phyloP scores from a whole-genome alignment of 257 asterid species.

The Gentiana dahurica region DNA sequence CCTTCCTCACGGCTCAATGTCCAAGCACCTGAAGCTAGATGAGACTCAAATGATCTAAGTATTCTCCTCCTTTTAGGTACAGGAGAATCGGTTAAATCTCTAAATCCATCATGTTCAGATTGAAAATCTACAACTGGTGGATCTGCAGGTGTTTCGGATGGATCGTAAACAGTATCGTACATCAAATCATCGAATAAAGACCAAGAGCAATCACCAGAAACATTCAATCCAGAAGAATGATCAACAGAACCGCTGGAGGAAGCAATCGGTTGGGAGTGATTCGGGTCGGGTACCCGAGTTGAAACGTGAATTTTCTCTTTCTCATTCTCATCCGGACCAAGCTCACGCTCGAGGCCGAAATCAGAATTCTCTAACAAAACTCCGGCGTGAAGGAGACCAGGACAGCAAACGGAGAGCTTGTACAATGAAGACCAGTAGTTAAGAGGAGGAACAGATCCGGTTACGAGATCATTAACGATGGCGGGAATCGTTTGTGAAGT shows the following conservation, averaged over 20 bases:
- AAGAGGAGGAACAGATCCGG: conserved; percentile 17
- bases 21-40: conserved; percentile 63
- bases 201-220: conserved; percentile 51
- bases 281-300: conserved; percentile 6
- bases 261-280: conserved; percentile 11
- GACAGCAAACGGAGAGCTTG: conserved; percentile 89
- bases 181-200: conserved; percentile 75
- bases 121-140: conserved; percentile 18
- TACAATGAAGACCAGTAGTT: conserved; percentile 70
- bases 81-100: conserved; percentile 9
- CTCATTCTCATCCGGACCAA: conserved; percentile 64
- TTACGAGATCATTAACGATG: conserved; percentile 69
- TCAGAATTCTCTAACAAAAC: conserved; percentile 81
- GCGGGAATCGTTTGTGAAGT: conserved; percentile 59
- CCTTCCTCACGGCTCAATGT: conserved; percentile 85
- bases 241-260: conserved; percentile 19
- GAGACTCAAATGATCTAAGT: conserved; percentile 37
- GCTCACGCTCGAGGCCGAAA: conserved; percentile 86
- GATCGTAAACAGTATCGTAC: conserved; percentile 55
- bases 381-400: conserved; percentile 77
- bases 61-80: conserved; percentile 36
- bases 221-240: conserved; percentile 13
- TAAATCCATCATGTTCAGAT: conserved; percentile 8
- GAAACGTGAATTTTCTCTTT: background rate
- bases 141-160: conserved; percentile 33